Base-by-base conservation (phyloP, 2,329 filamentous ascomycete genomes). In the Corinectria fuckeliana region DNA sequence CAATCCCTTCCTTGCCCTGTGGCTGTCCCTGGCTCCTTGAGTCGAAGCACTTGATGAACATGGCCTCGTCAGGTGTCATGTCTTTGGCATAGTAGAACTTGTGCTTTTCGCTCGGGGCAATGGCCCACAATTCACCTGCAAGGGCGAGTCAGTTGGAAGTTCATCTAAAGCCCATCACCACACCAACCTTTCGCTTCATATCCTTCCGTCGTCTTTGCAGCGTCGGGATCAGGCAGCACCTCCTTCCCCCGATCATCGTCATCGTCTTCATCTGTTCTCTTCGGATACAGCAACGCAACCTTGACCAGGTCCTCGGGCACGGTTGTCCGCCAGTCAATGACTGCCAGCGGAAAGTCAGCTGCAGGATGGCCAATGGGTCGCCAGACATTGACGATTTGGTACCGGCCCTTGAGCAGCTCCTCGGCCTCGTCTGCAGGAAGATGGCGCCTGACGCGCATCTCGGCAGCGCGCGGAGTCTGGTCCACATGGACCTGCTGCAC, bases 401-500 rank as follows among this genome's bases (percentile, higher is more conserved):
- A 81, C 1, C 82, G 79, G 1, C 70, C 63, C 28, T 62, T 65
- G 42, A 73, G 34, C n/a, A 72, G 50, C 2, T 75, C 72, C 1
- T 78, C 76, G 0, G 79, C 78, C 42, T 80, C 77, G 26, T 78
- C 74, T 5, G 65, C 74, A 0, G 82, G 78, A 0, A 89, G 64
- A 66, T 91, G 89, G 1, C 87, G 79, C 2, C 85, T 79, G 13
- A 91, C 88, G 11, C 89, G 82, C 1, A 75, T 80, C 59, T 82
- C 85, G 0, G 87, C 87, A 0, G 89, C 88, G 0, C 69, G 74
- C 0, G 88, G 84, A 0, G 89, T 91, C 75, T 91, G 89, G 69
- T 92, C 89, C 13, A 91, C 87, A 62, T 91, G 89, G 0, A 91
- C 87, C 65, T 86, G 84, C 71, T 89, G 85, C 0, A 91, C 88